Conservation (phyloP, 805 yeast genomes). For the Zygosaccharomyces gambellarensis region DNA sequence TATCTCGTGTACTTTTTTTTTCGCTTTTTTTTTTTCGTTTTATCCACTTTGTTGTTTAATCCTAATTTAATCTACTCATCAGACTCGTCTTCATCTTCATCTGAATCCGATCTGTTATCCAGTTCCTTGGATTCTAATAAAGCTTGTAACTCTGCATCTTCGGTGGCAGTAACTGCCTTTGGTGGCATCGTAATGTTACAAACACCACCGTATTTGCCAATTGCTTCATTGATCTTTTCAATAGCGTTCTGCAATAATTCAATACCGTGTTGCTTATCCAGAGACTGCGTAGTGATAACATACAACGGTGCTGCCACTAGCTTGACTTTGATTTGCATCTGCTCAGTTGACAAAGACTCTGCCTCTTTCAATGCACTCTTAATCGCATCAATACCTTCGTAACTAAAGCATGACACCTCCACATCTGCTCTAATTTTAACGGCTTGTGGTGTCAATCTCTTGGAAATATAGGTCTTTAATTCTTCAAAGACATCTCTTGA, state of each 20-base stretch:
- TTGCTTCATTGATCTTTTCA: conserved; percentile 63
- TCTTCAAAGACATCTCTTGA: conserved; percentile 73
- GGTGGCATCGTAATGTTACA: conserved; percentile 96
- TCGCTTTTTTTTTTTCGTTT: background rate
- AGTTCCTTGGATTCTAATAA: conserved; percentile 88
- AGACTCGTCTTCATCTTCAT: conserved; percentile 61
- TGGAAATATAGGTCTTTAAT: conserved; percentile 77
- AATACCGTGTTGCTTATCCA: conserved; percentile 87
- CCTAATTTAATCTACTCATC: conserved; percentile 30
- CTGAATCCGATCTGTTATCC: conserved; percentile 80
- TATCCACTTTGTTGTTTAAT: background rate
- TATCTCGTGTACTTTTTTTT: background rate
- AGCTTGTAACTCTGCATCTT: conserved; percentile 96
- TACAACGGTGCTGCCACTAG: conserved; percentile 96
- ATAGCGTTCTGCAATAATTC: conserved; percentile 75
- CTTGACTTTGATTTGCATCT: conserved; percentile 85
- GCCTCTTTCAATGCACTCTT: conserved; percentile 84
- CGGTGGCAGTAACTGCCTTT: conserved; percentile 97
- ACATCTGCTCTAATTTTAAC: conserved; percentile 98
- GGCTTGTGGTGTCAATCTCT: conserved; percentile 96
- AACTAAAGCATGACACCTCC: conserved; percentile 93
- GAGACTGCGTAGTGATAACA: conserved; percentile 86
- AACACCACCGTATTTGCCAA: conserved; percentile 72
- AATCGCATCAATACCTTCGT: conserved; percentile 97
- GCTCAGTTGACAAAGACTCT: conserved; percentile 76